Conservation (phyloP, 306 rosid genomes). For the Dalbergia oliveri region DNA sequence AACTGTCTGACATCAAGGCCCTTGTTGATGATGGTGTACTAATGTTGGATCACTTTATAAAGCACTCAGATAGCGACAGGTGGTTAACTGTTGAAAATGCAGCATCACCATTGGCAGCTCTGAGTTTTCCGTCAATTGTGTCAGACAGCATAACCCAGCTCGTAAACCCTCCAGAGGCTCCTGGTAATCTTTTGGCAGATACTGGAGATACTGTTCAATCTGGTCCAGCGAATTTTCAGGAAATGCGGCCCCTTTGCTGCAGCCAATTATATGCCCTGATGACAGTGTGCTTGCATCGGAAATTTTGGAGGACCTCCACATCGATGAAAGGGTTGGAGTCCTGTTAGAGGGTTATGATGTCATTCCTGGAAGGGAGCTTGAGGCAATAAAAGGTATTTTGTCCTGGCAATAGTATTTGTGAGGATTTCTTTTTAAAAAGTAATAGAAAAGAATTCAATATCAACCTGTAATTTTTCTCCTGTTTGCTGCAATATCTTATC, state of each 20-base stretch:
- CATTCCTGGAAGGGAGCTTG: constrained; percentile 90
- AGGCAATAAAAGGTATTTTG: constrained; percentile 76
- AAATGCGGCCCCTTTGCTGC: constrained; percentile 40
- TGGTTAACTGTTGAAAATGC: constrained; percentile 99
- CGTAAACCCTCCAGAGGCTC: constrained; percentile 97
- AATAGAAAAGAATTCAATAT: constrained; percentile 18
- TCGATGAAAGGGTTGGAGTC: constrained; percentile 84
- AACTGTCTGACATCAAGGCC: constrained; percentile 74
- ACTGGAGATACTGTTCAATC: constrained; percentile 62
- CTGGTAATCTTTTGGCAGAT: constrained; percentile 89
- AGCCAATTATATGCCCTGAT: constrained; percentile 48
- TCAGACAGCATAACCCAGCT: constrained; percentile 79
- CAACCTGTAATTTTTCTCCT: not conserved
- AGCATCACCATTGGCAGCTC: constrained; percentile 74
- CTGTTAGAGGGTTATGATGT: constrained; percentile 77
- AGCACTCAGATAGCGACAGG: constrained; percentile 90
- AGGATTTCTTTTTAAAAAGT: constrained; percentile 16
- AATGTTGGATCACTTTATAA: constrained; percentile 89
- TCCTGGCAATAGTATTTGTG: constrained; percentile 29
- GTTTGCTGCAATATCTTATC: constrained; percentile 35
- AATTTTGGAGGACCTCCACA: constrained; percentile 65
- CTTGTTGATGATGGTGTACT: constrained; percentile 90
- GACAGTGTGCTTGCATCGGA: constrained; percentile 54
- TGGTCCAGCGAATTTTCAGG: constrained; percentile 54
- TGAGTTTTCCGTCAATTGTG: constrained; percentile 71